Conservation (phyloP, 2,329 filamentous ascomycete genomes). For the Ascomycota sp. region DNA sequence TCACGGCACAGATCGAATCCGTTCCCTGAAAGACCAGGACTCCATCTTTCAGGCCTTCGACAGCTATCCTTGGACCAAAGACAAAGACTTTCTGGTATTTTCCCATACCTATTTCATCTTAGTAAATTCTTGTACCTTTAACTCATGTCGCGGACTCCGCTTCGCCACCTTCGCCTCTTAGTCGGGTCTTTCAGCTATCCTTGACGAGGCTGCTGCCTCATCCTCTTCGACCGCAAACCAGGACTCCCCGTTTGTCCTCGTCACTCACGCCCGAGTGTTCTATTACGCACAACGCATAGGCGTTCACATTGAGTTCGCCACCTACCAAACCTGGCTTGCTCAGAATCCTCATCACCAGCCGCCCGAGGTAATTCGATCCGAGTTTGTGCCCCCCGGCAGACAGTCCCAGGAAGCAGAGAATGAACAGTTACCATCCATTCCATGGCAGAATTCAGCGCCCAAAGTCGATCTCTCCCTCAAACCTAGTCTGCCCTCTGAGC, state of each 20-base stretch:
- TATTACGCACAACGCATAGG: constrained; percentile 36
- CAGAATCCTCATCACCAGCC: constrained; percentile 11
- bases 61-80: constrained; percentile 44
- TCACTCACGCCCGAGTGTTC: constrained; percentile 44
- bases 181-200: constrained; percentile 42
- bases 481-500: constrained; percentile 9
- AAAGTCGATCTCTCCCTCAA: constrained; percentile 25
- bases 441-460: constrained; percentile 30
- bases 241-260: constrained; percentile 35
- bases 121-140: too few species aligned
- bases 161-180: constrained; percentile 5
- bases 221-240: constrained; percentile 9
- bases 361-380: constrained; percentile 17
- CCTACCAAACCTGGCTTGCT: constrained; percentile 45
- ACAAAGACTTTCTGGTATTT: constrained; percentile 44
- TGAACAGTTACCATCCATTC: constrained; percentile 8
- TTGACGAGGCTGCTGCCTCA: constrained; percentile 36
- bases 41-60: constrained; percentile 40
- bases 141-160: not conserved
- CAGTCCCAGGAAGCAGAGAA: too few species aligned
- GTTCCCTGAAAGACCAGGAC: constrained; percentile 17
- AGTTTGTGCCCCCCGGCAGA: too few species aligned
- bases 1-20: constrained; percentile 15
- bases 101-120: not conserved
- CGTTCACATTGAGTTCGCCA: constrained; percentile 39